Base-by-base conservation (phyloP, 2,329 filamentous ascomycete genomes). In the Alternaria sp. region DNA sequence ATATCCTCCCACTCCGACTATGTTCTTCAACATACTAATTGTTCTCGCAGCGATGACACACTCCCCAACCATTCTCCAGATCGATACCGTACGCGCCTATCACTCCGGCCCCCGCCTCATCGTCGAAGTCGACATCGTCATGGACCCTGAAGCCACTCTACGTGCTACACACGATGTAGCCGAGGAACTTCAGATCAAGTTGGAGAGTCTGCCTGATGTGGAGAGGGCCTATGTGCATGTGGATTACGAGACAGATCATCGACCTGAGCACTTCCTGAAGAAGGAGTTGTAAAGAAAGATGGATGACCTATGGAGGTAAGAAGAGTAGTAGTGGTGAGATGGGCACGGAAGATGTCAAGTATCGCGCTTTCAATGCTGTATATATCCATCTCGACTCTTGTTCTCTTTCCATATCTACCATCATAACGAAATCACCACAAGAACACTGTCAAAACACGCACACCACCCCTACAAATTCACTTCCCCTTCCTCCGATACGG, bases 191-290 rank as follows among this genome's bases (percentile, higher is more conserved):
- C 96, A 99, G 84, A 91, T 91, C 66, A 98, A 98, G 83, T 85
- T 98, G 3, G 96, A 99, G 85, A 92, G 90, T 60, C 81, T 99
- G 67, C 95, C 96, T 0, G 91, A 97, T 77, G 90, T 98, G 10
- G 96, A 98, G 85, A 85, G 96, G 62, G 93, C 93, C 0, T 98
- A 97, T 77, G 96, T 98, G 19, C 96, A 99, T 79, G 94, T 97
- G 17, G 96, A 99, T 80, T 98, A 96, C 73, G 96, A 98, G 83
- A 97, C 94, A 5, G 93, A 91, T 17, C 96, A 98, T 80, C 94
- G 96, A 80, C 95, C 95, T 0, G 94, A 97, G 83, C 94, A 90
- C 77, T 89, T 76, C 62, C 79, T 88, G 77, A 90, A 90, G 79
- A 90, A 90, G 81, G 88, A 90, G 70, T 73, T 90, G 50, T 25